A percentile compares a stretch with the other conserved stretches of the same genome.
phyloP scores from a whole-genome alignment of 2,329 filamentous ascomycete genomes.

The Fusarium nurragi region DNA sequence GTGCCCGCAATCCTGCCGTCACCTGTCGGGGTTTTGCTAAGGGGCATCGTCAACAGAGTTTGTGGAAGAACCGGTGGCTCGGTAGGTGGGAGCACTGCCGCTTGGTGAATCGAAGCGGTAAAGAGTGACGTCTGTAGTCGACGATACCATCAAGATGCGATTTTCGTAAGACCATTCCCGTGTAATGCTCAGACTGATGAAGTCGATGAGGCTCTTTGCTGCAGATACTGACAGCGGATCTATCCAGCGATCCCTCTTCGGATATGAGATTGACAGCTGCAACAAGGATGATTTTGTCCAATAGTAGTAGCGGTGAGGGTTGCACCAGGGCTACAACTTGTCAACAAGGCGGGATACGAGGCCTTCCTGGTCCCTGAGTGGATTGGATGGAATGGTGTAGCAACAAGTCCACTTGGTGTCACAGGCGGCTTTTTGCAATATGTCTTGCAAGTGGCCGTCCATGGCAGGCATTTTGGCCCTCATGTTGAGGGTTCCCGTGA shows the following conservation, averaged over 20 bases:
- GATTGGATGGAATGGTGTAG: constrained; percentile 15
- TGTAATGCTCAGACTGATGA: constrained; percentile 2
- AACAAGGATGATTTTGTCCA: constrained; percentile 30
- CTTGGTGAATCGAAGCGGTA: constrained; percentile 12
- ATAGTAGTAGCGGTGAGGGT: constrained; percentile 20
- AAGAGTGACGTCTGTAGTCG: constrained; percentile 4
- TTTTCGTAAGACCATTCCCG: background rate
- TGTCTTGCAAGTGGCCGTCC: background rate
- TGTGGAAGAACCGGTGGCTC: constrained; percentile 33
- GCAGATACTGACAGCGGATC: constrained; percentile 41
- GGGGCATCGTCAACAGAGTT: constrained; percentile 30
- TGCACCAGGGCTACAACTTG: constrained; percentile 12
- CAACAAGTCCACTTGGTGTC: background rate
- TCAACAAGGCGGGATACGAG: constrained; percentile 8
- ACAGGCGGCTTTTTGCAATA: constrained; percentile 9
- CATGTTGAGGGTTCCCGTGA: background rate
- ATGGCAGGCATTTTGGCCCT: background rate
- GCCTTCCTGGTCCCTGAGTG: background rate
- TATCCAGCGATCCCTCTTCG: constrained; percentile 33
- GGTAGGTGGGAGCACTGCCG: constrained; percentile 25
- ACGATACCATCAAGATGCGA: background rate
- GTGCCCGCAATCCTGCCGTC: constrained; percentile 10
- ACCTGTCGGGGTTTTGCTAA: constrained; percentile 33
- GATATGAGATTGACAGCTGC: constrained; percentile 30
- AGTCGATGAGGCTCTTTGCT: constrained; percentile 32